A percentile compares a stretch with the other conserved stretches of the same genome.
These are phyloP conservation scores for Blastobotrys elegans DNA, from an alignment of 1,139 yeast species.

Conservation along the genomic window DNA sequence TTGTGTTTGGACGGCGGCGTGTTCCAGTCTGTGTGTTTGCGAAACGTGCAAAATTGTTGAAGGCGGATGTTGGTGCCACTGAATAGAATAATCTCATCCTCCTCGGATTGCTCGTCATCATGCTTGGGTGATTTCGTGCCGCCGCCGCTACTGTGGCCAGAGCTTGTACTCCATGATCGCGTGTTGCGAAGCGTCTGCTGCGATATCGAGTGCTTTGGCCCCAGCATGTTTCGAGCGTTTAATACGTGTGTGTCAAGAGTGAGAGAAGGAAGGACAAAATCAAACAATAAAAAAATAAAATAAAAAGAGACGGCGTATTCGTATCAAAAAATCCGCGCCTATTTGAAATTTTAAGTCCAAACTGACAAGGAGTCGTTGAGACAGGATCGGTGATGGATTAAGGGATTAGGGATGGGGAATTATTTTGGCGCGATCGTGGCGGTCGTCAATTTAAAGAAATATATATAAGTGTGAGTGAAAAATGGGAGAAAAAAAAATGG, in stretches of 20 bases:
- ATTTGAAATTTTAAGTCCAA: too few species aligned
- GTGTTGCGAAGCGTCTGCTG: conserved; percentile 8
- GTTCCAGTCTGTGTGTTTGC: conserved; percentile 17
- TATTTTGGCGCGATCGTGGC: too few species aligned
- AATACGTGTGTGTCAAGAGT: too few species aligned
- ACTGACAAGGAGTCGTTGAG: not conserved
- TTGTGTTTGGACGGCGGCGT: conserved; percentile 19
- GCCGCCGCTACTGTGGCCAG: not conserved
- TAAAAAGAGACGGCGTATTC: too few species aligned
- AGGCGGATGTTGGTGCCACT: conserved; percentile 21
- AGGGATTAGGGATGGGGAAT: too few species aligned
- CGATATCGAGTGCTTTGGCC: conserved; percentile 6
- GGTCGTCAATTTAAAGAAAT: too few species aligned
- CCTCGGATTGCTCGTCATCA: conserved; percentile 14
- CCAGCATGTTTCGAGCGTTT: not conserved
- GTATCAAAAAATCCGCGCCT: too few species aligned
- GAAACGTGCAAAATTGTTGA: conserved; percentile 22
- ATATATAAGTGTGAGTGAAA: too few species aligned
- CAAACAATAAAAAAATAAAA: too few species aligned
- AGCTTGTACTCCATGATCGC: conserved; percentile 12
- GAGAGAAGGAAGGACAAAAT: too few species aligned
- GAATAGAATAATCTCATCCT: conserved; percentile 24
- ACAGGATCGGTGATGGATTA: too few species aligned
- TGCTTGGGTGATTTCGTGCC: not conserved
- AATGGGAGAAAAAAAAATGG: too few species aligned